These are phyloP conservation scores for Tephrocybe sp. DNA, from an alignment of 768 basidiomycete genomes.

Conservation along the genomic window DNA sequence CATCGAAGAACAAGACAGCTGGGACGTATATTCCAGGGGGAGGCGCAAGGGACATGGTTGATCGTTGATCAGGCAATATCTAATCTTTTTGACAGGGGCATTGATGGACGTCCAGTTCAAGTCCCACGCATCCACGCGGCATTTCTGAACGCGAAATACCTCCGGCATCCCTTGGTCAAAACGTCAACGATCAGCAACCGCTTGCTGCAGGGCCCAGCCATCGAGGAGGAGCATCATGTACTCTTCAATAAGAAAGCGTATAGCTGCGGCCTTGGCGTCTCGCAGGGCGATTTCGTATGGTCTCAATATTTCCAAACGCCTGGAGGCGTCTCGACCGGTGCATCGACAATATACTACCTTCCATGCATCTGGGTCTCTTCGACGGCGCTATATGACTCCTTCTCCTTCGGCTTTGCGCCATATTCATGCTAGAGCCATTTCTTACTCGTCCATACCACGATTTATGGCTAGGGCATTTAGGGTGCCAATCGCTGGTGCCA, in stretches of 20 bases:
- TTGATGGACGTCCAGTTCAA: too few relatives aligned
- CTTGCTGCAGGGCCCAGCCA: too few relatives aligned
- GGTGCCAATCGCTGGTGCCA: conserved; percentile 84
- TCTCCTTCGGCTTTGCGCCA: conserved; percentile 50
- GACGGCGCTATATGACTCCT: conserved; percentile 45
- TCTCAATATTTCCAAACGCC: conserved; percentile 38
- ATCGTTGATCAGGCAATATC: background rate
- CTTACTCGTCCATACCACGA: conserved; percentile 86
- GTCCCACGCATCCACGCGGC: background rate
- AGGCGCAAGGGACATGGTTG: conserved; percentile 38
- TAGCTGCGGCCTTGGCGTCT: conserved; percentile 15
- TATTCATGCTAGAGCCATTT: conserved; percentile 72
- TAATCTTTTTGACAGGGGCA: too few relatives aligned
- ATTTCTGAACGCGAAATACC: background rate
- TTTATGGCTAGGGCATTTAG: conserved; percentile 86
- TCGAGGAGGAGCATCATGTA: conserved; percentile 14
- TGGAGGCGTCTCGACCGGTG: conserved; percentile 36
- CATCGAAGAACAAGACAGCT: conserved; percentile 69
- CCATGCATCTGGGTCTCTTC: conserved; percentile 50
- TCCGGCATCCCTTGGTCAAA: too few relatives aligned
- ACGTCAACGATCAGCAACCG: too few relatives aligned
- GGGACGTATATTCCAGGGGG: conserved; percentile 76
- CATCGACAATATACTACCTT: conserved; percentile 61
- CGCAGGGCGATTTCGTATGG: conserved; percentile 57
- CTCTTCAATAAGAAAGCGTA: conserved; percentile 16